Conservation (phyloP, 768 basidiomycete genomes). For the Asterophora parasitica region DNA sequence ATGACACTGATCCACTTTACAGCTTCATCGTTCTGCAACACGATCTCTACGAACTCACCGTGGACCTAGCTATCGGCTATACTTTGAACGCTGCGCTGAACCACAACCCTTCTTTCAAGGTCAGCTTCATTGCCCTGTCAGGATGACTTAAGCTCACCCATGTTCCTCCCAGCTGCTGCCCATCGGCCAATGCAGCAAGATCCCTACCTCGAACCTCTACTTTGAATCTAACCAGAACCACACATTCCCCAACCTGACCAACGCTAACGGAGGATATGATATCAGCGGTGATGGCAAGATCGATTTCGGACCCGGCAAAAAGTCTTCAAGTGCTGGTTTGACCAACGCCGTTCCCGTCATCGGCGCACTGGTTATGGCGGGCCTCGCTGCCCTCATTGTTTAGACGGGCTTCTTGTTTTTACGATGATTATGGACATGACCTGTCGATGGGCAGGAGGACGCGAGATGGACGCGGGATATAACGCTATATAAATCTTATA, state of each 20-base stretch:
- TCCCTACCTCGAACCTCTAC: constrained; percentile 68
- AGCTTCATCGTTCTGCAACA: constrained; percentile 90
- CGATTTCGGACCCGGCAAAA: constrained; percentile 15
- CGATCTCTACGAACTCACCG: constrained; percentile 79
- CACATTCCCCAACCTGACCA: constrained; percentile 54
- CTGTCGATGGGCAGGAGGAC: constrained; percentile 5
- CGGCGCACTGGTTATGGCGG: constrained; percentile 7
- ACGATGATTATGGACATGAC: constrained; percentile 12
- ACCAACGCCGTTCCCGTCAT: constrained; percentile 11
- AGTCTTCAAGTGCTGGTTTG: constrained; percentile 1
- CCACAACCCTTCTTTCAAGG: constrained; percentile 60
- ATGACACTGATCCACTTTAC: constrained; percentile 2
- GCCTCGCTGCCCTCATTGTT: constrained; percentile 9
- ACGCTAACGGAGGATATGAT: constrained; percentile 31
- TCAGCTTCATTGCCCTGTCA: constrained; percentile 26
- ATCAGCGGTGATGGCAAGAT: constrained; percentile 35
- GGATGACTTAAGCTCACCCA: background rate
- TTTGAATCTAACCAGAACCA: constrained; percentile 75
- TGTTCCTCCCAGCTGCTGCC: constrained; percentile 51
- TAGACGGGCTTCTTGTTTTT: constrained; percentile 10
- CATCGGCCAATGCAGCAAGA: constrained; percentile 72
- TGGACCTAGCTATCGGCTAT: constrained; percentile 88
- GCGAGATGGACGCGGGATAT: constrained; percentile 14
- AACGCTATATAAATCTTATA: background rate
- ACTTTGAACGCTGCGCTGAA: constrained; percentile 71